Evolutionary conservation across 495 filamentous ascomycete species (phyloP), one percentile per base, ranked within the genome.

Genomic region (Daldinia bambusicola): DNA sequence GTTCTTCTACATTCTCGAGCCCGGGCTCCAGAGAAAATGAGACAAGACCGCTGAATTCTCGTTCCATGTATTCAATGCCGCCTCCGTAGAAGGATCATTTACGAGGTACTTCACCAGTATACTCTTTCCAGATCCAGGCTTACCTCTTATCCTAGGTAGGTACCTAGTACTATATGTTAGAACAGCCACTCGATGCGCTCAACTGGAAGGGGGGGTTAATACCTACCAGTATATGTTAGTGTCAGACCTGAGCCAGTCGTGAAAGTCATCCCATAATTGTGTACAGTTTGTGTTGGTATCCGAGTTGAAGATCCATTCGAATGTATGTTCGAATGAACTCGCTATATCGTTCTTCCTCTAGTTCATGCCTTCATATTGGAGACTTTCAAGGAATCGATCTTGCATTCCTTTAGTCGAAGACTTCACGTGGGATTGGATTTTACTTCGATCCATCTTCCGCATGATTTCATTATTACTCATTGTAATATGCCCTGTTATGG

Each of bases 221-320:
- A n/a, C 2, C 16, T 45, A 45, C 41, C 41, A 45, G n/a, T 45
- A 45, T 8, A 45, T 45, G 16, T 45, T 18, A 2, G 14, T 45
- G 8, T 45, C 41, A 45, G 41, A 45, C 41, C 18, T 45, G 41
- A 45, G 41, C 41, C 41, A 45, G 41, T 45, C 41, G n/a, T 9
- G 14, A 20, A 45, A 45, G 41, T 45, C 7, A n/a, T 45, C 41
- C 41, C 41, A 45, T 18, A 7, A 45, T 45, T 20, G 41, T 45
- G 16, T 18, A 45, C 14, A 8, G 41, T n/a, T 45, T 16, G 8
- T 7, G 16, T 2, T 6, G 16, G 1, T 8, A 7, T 45, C 41
- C 0, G 40, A 43, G 0, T 43, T 14, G n/a, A 45, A 45, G 6
- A 45, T 45, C 41, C 41, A 45, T 20, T 45, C 6, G 16, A 18